Evolutionary conservation across 495 filamentous ascomycete species (phyloP).

Genomic region (Penicillium maclennaniae): DNA sequence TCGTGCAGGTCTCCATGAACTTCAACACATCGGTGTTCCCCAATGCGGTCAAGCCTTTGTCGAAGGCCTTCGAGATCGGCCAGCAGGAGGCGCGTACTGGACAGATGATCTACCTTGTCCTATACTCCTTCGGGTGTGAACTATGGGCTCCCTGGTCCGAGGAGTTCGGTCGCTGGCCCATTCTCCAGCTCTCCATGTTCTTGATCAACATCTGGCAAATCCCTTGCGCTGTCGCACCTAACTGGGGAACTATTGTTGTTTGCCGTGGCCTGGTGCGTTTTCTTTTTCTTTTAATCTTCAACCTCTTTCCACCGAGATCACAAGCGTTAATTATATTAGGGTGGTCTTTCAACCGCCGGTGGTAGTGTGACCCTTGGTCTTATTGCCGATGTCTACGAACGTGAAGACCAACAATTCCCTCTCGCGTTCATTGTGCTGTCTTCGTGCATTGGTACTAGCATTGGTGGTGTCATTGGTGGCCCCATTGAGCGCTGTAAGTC

Average conservation of each 20-base stretch:
- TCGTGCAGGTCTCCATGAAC: slow-evolving; percentile 78
- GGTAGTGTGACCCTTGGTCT: slow-evolving; percentile 77
- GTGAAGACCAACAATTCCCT: slow-evolving; percentile 59
- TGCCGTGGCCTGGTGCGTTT: slow-evolving; percentile 52
- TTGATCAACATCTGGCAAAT: slow-evolving; percentile 73
- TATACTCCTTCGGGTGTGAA: slow-evolving; percentile 75
- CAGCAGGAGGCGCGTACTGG: slow-evolving; percentile 59
- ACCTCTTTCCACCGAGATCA: no score
- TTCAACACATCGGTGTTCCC: slow-evolving; percentile 47
- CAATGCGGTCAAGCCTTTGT: slow-evolving; percentile 50
- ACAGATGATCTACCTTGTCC: slow-evolving; percentile 65
- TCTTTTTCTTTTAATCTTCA: neutral
- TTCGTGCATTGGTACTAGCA: slow-evolving; percentile 66
- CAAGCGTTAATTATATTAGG: no score
- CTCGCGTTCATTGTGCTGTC: slow-evolving; percentile 72
- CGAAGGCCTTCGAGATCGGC: slow-evolving; percentile 58
- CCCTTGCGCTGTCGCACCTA: slow-evolving; percentile 63
- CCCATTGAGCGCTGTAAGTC: slow-evolving; percentile 56
- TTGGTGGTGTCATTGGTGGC: slow-evolving; percentile 76
- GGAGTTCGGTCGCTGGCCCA: slow-evolving; percentile 67
- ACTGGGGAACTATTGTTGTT: slow-evolving; percentile 61
- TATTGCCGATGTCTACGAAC: slow-evolving; percentile 72
- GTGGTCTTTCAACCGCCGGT: slow-evolving; percentile 58
- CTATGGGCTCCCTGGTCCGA: slow-evolving; percentile 80
- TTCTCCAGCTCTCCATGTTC: slow-evolving; percentile 64